Conservation (phyloP, 768 basidiomycete genomes). For the Lactarius sp. region DNA sequence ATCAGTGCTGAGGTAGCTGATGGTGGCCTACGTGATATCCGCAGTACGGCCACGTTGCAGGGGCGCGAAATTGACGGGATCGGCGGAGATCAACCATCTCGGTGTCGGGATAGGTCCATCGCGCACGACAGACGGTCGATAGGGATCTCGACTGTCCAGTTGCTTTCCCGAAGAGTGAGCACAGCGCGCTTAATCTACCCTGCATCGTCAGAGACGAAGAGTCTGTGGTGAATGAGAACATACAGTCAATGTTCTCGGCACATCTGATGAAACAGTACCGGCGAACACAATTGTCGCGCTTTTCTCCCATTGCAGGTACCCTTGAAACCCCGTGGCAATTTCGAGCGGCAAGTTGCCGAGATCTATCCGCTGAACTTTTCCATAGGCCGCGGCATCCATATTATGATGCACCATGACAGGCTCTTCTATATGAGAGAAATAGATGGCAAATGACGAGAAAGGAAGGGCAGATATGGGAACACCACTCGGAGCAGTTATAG, state of each 20-base stretch:
- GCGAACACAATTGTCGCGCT: conserved; percentile 52
- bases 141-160: conserved; percentile 65
- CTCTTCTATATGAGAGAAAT: conserved; percentile 47
- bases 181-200: conserved; percentile 41
- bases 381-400: conserved; percentile 14
- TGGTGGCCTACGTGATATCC: conserved; percentile 42
- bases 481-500: conserved; percentile 47
- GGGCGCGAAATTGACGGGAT: conserved; percentile 50
- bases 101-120: conserved; percentile 32
- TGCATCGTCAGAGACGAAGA: conserved; percentile 3
- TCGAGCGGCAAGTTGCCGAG: conserved; percentile 39
- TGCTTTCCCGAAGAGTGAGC: conserved; percentile 50
- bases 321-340: conserved; percentile 30
- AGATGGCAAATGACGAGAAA: conserved; percentile 54
- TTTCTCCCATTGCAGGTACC: conserved; percentile 53
- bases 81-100: conserved; percentile 55
- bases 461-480: conserved; percentile 53
- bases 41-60: conserved; percentile 44
- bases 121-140: conserved; percentile 40
- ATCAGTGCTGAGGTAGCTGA: conserved; percentile 13
- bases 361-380: conserved; percentile 40
- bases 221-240: conserved; percentile 24
- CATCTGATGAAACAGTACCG: conserved; percentile 52
- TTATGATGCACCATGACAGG: conserved; percentile 52
- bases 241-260: conserved; percentile 53